phyloP scores from a whole-genome alignment of 345 rosid species.

The Mangifera indica region DNA sequence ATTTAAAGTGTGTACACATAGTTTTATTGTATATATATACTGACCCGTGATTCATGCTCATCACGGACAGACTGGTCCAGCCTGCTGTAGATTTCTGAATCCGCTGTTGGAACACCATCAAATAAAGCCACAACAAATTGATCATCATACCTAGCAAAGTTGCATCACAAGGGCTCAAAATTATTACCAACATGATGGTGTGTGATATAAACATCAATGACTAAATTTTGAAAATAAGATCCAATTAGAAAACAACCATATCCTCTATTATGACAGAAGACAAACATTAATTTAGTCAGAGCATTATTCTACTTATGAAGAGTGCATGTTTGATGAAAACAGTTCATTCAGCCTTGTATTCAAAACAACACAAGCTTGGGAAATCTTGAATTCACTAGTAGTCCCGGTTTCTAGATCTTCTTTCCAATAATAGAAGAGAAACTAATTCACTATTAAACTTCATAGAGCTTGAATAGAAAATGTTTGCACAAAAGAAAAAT shows the following conservation, averaged over 20 bases:
- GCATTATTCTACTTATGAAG: background rate
- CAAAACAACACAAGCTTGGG: background rate
- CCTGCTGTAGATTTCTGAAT: slow-evolving; percentile 72
- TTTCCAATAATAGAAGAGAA: background rate
- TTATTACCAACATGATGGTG: slow-evolving; percentile 17
- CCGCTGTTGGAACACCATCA: slow-evolving; percentile 90
- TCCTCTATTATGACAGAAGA: background rate
- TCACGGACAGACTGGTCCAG: slow-evolving; percentile 68
- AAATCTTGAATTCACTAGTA: background rate
- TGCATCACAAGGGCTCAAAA: slow-evolving; percentile 17
- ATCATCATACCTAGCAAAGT: slow-evolving; percentile 62
- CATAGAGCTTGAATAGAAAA: background rate
- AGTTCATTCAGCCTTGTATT: background rate
- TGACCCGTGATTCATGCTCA: slow-evolving; percentile 78
- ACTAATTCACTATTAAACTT: background rate
- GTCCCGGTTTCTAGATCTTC: background rate
- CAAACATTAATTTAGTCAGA: background rate
- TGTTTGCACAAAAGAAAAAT: background rate
- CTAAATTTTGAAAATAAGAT: background rate
- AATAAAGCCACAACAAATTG: slow-evolving; percentile 72
- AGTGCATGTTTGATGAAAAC: background rate
- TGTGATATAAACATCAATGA: slow-evolving; percentile 1
- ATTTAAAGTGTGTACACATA: no score
- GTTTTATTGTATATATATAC: no score
- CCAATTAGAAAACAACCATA: no score